Percentiles rank a stretch among this genome's conserved stretches.
phyloP scores from a whole-genome alignment of 2,329 filamentous ascomycete species.

The Eutypa lata region DNA sequence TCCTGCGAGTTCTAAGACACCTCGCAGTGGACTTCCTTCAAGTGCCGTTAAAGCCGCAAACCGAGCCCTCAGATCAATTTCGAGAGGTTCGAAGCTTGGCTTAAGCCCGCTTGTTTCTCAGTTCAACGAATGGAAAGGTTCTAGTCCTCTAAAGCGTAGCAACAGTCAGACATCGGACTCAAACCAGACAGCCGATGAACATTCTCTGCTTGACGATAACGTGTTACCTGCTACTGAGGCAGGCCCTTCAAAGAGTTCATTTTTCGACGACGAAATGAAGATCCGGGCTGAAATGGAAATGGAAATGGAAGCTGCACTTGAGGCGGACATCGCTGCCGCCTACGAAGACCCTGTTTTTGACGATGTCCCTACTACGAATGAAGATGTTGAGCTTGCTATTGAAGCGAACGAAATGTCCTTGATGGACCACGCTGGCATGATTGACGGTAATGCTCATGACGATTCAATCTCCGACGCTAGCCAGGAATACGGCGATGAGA shows the following conservation, averaged over 20 bases:
- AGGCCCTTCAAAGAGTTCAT: conserved; percentile 44
- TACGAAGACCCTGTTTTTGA: conserved; percentile 38
- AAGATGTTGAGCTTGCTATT: conserved; percentile 55
- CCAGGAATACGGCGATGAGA: conserved; percentile 67
- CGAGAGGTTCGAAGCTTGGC: conserved; percentile 38
- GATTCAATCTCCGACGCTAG: conserved; percentile 57
- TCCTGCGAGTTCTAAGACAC: conserved; percentile 23
- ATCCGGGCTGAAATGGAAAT: conserved; percentile 32
- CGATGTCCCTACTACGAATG: conserved; percentile 46
- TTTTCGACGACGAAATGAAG: conserved; percentile 62
- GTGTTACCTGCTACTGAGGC: conserved; percentile 22
- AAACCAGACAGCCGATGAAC: conserved; percentile 17
- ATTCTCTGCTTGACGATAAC: conserved; percentile 23
- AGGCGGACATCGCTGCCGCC: conserved; percentile 34
- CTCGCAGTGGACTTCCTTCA: conserved; percentile 18
- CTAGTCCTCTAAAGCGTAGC: conserved; percentile 48
- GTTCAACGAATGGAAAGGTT: conserved; percentile 60
- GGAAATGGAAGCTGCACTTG: conserved; percentile 28
- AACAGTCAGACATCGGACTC: conserved; percentile 23
- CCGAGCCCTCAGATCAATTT: conserved; percentile 28
- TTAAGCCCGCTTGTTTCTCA: conserved; percentile 64
- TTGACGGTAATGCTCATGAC: conserved; percentile 35
- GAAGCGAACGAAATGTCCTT: conserved; percentile 61
- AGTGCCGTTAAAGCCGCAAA: conserved; percentile 25
- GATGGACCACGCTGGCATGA: conserved; percentile 40